Base-by-base conservation (phyloP, 176 grass and related monocot genomes). In the Hordeum vulgare region DNA sequence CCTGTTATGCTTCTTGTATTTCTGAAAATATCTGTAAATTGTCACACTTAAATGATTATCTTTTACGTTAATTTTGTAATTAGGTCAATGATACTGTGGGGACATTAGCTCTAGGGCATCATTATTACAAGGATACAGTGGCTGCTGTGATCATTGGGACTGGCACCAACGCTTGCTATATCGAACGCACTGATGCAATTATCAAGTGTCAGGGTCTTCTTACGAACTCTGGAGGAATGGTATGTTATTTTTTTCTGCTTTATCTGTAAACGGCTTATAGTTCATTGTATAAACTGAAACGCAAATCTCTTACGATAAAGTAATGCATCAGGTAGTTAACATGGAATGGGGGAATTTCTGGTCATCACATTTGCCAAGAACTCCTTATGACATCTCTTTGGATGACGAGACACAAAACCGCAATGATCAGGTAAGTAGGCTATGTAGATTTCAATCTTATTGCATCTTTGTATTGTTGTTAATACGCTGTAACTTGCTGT, bases 311-410 rank as follows among this genome's bases (percentile, higher is more conserved):
- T 72, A 18, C 59, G 31, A 36, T 80, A 25, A 33, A 77, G 44
- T 18, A 5, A 71, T 76, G 71, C 33, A 80, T 86, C 87, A 99
- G 96, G 93, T 99, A 65, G 86, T 99, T 31, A 96, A 99, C 73
- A 96, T 99, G 93, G 96, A 99, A 90, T 99, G 96, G 96, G 96
- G 96, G 14, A 96, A 90, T 86, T 99, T 99, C 85, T 96, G 91
- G 96, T 95, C 96, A 56, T 87, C 93, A 9, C 93, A 99, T 89
- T 90, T 99, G 83, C 96, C 93, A 74, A 86, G 91, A 81, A 96
- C 96, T 65, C 11, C 65, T 28, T 99, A 99, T 87, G 93, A 99
- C 83, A 88, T 96, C 72, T 87, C 81, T 45, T 77, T 94, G 40
- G 90, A 96, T 68, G 93, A 92, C 1, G 89, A 94, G 33, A 99